These are phyloP conservation scores for Pelargonium fulgidum DNA, from an alignment of 441 rosid species.

Conservation along the genomic window DNA sequence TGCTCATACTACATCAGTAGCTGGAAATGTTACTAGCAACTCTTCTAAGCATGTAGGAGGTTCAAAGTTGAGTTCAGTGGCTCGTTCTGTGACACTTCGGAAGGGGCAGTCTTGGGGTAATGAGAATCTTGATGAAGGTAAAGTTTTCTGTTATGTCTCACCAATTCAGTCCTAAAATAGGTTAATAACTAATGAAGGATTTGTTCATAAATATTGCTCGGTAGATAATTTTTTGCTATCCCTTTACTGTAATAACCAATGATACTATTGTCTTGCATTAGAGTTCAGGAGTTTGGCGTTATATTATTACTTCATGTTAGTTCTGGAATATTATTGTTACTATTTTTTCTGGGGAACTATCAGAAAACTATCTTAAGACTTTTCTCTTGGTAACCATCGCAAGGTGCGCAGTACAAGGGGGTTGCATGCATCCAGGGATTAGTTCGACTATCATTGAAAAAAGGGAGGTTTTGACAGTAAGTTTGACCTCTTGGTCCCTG, in stretches of 20 bases:
- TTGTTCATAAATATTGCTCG: neutral
- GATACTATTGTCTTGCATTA: neutral
- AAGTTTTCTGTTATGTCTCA: constrained; percentile 18
- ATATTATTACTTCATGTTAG: neutral
- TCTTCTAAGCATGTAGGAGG: constrained; percentile 76
- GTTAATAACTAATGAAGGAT: neutral
- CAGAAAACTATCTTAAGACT: neutral
- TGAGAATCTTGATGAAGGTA: constrained; percentile 90
- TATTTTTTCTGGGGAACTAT: neutral
- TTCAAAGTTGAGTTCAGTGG: constrained; percentile 67
- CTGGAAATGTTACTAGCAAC: constrained; percentile 66
- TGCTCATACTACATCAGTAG: constrained; percentile 35
- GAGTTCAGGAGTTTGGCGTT: neutral
- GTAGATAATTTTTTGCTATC: neutral
- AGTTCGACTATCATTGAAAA: no score
- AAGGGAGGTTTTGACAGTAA: no score
- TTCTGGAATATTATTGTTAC: neutral
- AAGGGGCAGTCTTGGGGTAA: constrained; percentile 83
- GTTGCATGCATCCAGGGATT: no score
- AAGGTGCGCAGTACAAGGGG: neutral
- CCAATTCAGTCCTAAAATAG: constrained; percentile 4
- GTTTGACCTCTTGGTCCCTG: no score
- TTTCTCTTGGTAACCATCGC: neutral
- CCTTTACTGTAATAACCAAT: neutral
- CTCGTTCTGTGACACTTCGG: constrained; percentile 80